A percentile compares a stretch with the other conserved stretches of the same genome.
Evolutionary conservation across 2,329 filamentous ascomycete species (phyloP).

Genomic region (Scortechinia acanthostroma): DNA sequence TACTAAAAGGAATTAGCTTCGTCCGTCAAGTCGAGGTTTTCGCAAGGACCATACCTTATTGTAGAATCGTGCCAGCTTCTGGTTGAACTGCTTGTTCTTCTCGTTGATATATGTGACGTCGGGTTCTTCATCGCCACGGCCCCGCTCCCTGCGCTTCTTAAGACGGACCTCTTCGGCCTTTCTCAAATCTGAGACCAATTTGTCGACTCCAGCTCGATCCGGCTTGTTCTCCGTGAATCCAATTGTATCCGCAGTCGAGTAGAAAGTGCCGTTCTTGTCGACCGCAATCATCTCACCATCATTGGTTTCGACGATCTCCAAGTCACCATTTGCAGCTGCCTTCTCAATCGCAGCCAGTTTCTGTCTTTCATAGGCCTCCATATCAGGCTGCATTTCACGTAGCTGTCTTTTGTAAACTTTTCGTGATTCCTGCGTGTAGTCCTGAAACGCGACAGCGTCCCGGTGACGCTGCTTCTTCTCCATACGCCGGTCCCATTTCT

Average conservation of each 20-base stretch:
- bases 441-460: constrained; percentile 82
- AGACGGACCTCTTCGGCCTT: constrained; percentile 81
- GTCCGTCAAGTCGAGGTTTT: too few species aligned
- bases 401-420: constrained; percentile 94
- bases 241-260: constrained; percentile 77
- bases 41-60: constrained; percentile 41
- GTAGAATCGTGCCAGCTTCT: constrained; percentile 91
- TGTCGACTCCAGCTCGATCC: constrained; percentile 78
- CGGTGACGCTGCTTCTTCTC: constrained; percentile 76
- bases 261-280: constrained; percentile 84
- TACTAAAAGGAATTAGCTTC: too few species aligned
- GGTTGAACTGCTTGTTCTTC: constrained; percentile 99
- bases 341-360: constrained; percentile 80
- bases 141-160: constrained; percentile 78
- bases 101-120: constrained; percentile 99
- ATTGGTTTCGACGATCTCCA: constrained; percentile 93
- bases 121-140: constrained; percentile 72
- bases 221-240: constrained; percentile 80
- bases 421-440: constrained; percentile 78
- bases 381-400: constrained; percentile 65
- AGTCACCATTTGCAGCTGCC: constrained; percentile 74
- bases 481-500: constrained; percentile 85
- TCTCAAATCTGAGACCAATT: constrained; percentile 75
- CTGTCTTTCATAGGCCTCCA: constrained; percentile 79
- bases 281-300: constrained; percentile 90